phyloP scores from a whole-genome alignment of 2,329 filamentous ascomycete genomes.

The Colletotrichum sp. region DNA sequence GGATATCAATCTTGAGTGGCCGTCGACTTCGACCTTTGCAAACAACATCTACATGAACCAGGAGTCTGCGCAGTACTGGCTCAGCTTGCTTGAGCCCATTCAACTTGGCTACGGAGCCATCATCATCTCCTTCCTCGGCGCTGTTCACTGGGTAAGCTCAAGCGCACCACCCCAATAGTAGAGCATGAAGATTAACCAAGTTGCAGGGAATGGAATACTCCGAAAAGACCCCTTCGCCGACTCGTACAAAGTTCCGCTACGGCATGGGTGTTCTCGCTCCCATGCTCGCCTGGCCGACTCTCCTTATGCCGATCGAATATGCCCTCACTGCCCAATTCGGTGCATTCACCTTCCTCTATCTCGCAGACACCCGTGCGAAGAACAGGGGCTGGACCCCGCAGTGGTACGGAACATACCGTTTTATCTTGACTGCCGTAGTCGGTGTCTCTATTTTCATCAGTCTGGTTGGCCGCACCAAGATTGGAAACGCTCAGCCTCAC shows the following conservation, averaged over 20 bases:
- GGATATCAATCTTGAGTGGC: slow-evolving; percentile 74
- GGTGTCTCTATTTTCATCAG: slow-evolving; percentile 81
- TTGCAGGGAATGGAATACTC: slow-evolving; percentile 78
- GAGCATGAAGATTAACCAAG: neutral
- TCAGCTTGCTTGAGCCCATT: slow-evolving; percentile 81
- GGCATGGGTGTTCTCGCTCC: slow-evolving; percentile 82
- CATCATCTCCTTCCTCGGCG: slow-evolving; percentile 92
- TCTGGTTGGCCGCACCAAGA: slow-evolving; percentile 81
- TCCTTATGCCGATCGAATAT: slow-evolving; percentile 83
- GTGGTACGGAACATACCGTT: slow-evolving; percentile 91
- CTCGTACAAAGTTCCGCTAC: slow-evolving; percentile 80
- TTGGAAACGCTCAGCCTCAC: slow-evolving; percentile 49
- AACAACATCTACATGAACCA: slow-evolving; percentile 71
- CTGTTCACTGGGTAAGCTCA: slow-evolving; percentile 78
- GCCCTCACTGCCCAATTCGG: slow-evolving; percentile 86
- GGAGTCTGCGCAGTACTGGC: slow-evolving; percentile 72
- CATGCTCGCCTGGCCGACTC: slow-evolving; percentile 86
- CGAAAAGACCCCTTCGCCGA: slow-evolving; percentile 61
- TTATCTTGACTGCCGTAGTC: slow-evolving; percentile 89
- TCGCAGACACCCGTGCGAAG: slow-evolving; percentile 77
- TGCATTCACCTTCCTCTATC: slow-evolving; percentile 86
- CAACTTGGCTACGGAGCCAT: slow-evolving; percentile 92
- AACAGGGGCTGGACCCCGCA: slow-evolving; percentile 77
- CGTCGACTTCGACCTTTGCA: slow-evolving; percentile 65
- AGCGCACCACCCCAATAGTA: neutral